Percentiles rank a stretch among this genome's conserved stretches.
Conservation (phyloP, 257 asterid genomes). For the Solanum tacnaense region DNA sequence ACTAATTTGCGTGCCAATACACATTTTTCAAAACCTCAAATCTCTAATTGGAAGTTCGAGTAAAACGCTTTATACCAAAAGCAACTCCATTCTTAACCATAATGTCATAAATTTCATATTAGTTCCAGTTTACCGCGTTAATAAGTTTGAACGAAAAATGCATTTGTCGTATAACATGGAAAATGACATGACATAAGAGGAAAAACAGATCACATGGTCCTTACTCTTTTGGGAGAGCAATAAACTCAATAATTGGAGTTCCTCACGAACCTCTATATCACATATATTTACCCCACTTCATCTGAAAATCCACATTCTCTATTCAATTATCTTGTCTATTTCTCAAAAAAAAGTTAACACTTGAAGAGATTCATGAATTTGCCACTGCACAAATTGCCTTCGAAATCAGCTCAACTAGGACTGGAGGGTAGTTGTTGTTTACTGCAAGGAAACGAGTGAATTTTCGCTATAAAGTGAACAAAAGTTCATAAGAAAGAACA, state of each 20-base stretch:
- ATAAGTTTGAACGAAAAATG: background rate
- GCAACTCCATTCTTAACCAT: background rate
- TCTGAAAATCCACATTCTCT: background rate
- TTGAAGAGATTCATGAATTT: background rate
- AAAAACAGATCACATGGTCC: background rate
- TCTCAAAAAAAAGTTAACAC: background rate
- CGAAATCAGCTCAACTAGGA: background rate
- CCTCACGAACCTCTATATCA: background rate
- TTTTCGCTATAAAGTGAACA: background rate
- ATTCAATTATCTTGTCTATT: background rate
- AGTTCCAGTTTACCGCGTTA: background rate
- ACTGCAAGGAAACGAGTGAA: background rate
- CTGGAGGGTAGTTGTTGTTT: background rate
- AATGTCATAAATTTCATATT: background rate
- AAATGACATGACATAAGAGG: background rate
- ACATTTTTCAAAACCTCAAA: background rate
- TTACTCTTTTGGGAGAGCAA: background rate
- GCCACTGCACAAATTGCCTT: background rate
- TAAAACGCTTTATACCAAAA: background rate
- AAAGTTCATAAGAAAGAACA: background rate
- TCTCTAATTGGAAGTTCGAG: background rate
- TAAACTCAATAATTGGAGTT: background rate
- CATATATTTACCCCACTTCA: background rate
- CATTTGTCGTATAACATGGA: background rate
- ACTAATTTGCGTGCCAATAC: background rate